Base-by-base conservation (phyloP, 345 rosid genomes). In the Schrenkiella parvula region DNA sequence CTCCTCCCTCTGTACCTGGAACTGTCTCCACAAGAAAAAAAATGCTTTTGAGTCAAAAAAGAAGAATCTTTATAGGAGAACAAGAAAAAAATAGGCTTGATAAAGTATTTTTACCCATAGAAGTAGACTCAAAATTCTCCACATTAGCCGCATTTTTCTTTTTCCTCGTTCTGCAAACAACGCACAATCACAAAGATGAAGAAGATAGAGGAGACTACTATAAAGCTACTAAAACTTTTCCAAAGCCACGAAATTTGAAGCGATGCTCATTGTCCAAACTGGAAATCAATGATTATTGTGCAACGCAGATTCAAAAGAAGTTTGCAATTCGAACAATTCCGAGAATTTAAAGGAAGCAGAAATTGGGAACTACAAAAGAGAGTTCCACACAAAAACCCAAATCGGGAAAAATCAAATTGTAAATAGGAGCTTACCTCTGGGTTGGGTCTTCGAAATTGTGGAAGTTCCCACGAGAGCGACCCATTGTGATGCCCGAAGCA, bases 391-490 rank as follows among this genome's bases (percentile, higher is more conserved):
- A 37, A 34, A 8, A 6, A 11, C 31, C 61, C 71, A 38, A n/a
- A 37, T 66, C 37, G 50, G 14, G n/a, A 29, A 23, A 23, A 23
- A 26, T 11, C 9, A 1, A 41, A 19, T 12, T 1, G 29, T 35
- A 51, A 37, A 72, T 12, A 11, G 42, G 54, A 58, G 15, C 68
- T 52, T 51, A 93, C 99, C 98, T 89, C 79, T 88, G 96, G 50
- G 89, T 89, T 43, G 97, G 95, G 82, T 95, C 99, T 59, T 95
- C 99, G 71, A 87, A 93, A 69, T 93, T 82, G 77, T 84, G 88
- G 72, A 91, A 88, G 79, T 93, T 93, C 26, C 95, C 98, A 7
- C 98, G 96, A 77, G 96, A 91, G 52, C 99, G 99, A 71, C 96
- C 98, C 98, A 95, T 91, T 63, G 73, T 63, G 73, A 46, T 58